Base-by-base conservation (phyloP, 768 basidiomycete genomes). In the Lyophyllum semitale region DNA sequence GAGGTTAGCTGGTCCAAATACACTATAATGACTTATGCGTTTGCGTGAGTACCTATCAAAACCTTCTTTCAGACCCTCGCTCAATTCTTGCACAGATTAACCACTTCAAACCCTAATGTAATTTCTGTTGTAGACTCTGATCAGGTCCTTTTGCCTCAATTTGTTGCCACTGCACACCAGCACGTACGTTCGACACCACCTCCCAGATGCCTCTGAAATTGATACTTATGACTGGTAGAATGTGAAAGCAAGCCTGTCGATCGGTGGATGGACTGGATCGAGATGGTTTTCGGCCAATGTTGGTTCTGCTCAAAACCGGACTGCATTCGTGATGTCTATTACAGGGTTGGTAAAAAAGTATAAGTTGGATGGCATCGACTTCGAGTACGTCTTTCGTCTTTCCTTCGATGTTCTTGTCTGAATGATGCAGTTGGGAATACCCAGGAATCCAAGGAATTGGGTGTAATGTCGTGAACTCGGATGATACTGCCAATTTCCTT, bases 401-500 rank as follows among this genome's bases (percentile, higher is more conserved):
- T 51, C 46, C 51, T 42, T 29, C 3, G 29, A 18, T 30, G 27
- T 29, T 25, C 27, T 50, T 42, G 29, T 13, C 47, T 33, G 32
- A 59, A 33, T 42, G 59, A 7, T 43, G 51, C 56, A 91, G 90
- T 65, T 94, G 92, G 93, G 93, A 95, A 68, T 96, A 92, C 66
- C 94, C 93, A 33, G 83, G 77, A 35, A 72, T 72, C 11, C 73
- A 73, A 42, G 93, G 92, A 15, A 79, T 89, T 18, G 78, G 80
- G 7, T 91, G 90, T 65, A 96, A 96, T 72, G 68, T 68, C 6
- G 69, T 84, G 43, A 81, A 82, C 22, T 58, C 78, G 4, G 63
- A 80, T 49, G 95, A 97, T 69, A 86, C 88, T 0, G 77, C 79
- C 58, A 95, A 97, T 70, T 88, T 89, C 72, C 81, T 95, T 38